Percentiles rank a stretch among this genome's conserved stretches.
Evolutionary conservation across 495 filamentous ascomycete species (phyloP).

Genomic region (Parathielavia hyrcaniae): DNA sequence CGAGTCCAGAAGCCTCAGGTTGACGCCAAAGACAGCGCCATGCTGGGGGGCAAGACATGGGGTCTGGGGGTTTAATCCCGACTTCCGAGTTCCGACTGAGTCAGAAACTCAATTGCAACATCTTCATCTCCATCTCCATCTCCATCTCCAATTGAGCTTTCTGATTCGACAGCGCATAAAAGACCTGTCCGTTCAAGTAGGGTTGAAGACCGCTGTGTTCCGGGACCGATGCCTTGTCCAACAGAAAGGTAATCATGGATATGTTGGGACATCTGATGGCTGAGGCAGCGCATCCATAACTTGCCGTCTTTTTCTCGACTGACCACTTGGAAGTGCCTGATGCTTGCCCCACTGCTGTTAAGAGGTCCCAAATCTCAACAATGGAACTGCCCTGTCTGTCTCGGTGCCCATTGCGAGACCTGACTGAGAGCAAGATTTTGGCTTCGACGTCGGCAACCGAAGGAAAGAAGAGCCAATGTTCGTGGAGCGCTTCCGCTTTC

Average conservation of each 20-base stretch:
- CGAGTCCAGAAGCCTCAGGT: not conserved
- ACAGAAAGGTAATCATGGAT: not conserved
- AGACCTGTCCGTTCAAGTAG: not conserved
- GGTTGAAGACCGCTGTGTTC: not conserved
- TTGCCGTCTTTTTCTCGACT: too few species aligned
- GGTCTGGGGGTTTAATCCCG: too few species aligned
- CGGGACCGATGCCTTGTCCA: not conserved
- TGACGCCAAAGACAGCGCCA: not conserved
- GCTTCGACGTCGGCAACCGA: not conserved
- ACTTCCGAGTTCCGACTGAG: too few species aligned
- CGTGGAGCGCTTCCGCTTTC: constrained; percentile 3
- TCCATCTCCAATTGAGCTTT: constrained; percentile 24
- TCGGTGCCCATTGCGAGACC: too few species aligned
- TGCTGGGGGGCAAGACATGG: not conserved
- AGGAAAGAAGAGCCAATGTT: not conserved
- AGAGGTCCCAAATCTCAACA: too few species aligned
- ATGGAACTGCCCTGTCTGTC: too few species aligned
- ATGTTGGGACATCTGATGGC: not conserved
- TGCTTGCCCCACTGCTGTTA: too few species aligned
- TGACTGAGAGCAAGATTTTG: not conserved
- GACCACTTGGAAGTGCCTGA: too few species aligned
- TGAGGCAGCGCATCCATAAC: not conserved
- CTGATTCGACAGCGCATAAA: constrained; percentile 23
- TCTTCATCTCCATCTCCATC: not conserved
- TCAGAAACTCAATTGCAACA: constrained; percentile 31